These are phyloP conservation scores for Penicillium sp. DNA, from an alignment of 2,329 filamentous ascomycete genomes.

Conservation along the genomic window DNA sequence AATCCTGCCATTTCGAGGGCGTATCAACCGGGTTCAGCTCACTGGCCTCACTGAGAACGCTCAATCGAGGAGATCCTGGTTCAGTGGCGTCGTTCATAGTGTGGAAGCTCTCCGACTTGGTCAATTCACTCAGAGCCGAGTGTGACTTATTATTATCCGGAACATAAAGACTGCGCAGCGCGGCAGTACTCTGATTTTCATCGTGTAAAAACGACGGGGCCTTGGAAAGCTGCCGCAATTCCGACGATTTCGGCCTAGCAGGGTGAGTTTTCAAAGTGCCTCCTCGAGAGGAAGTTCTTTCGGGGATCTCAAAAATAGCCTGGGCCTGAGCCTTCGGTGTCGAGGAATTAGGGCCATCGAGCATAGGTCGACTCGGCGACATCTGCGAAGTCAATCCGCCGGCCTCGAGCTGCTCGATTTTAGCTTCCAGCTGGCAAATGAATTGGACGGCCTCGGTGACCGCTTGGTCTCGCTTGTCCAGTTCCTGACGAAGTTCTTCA, in stretches of 20 bases:
- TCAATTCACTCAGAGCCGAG: constrained; percentile 28
- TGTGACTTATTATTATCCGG: constrained; percentile 30
- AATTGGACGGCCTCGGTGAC: constrained; percentile 44
- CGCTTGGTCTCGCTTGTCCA: constrained; percentile 42
- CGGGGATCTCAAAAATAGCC: constrained; percentile 35
- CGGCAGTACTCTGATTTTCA: constrained; percentile 37
- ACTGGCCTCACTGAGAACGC: constrained; percentile 46
- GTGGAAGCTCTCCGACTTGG: constrained; percentile 37
- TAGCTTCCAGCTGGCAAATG: constrained; percentile 45
- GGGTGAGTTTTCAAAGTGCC: constrained; percentile 16
- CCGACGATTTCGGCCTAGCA: constrained; percentile 18
- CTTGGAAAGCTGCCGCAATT: constrained; percentile 30
- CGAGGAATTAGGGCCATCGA: constrained; percentile 26
- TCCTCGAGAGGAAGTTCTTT: constrained; percentile 39
- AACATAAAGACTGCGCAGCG: constrained; percentile 40
- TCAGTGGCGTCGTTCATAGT: constrained; percentile 35
- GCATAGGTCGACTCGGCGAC: constrained; percentile 27
- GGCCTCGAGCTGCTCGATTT: constrained; percentile 35
- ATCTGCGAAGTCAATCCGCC: constrained; percentile 20
- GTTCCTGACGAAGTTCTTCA: constrained; percentile 36
- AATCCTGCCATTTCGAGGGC: constrained; percentile 17
- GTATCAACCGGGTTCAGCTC: constrained; percentile 38
- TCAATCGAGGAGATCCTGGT: constrained; percentile 42
- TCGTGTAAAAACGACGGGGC: constrained; percentile 42
- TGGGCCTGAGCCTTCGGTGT: constrained; percentile 28